Evolutionary conservation across 1,284 basidiomycete species (phyloP), one percentile per base, ranked within the genome.

Genomic region (Pholiota adiposa): DNA sequence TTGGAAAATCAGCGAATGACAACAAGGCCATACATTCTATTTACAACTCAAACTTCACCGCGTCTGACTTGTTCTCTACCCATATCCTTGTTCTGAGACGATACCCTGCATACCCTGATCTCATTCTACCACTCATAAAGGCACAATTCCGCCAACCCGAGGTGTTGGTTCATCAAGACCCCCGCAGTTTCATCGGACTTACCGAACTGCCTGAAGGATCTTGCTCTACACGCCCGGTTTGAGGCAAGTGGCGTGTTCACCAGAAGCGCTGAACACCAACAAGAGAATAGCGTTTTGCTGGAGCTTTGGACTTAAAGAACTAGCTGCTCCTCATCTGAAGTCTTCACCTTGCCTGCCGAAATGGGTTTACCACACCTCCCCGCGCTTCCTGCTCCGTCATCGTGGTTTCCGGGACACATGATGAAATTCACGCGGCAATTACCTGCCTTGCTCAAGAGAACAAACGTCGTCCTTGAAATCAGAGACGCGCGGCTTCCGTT

Each of bases 321-420:
- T 25, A 27, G 54, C 54, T 50, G 19, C 29, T 34, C n/a, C 48
- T 27, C 27, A 34, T 50, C 34, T 21, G 34, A 34, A 46, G 31
- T 49, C 44, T 18, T 29, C 19, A 36, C 46, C 23, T 36, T 14
- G 36, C 18, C 25, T 40, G 18, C 25, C 43, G 54, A 40, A 40
- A 67, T 65, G 65, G 54, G 57, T 44, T 49, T 63, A 63, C 71
- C 75, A 59, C 76, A 78, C 63, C 62, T 66, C n/a, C 89, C 89
- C 63, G 69, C 75, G 54, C 78, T 93, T 43, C 90, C 91, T 51
- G 74, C 78, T 51, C 87, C 94, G n/a, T 91, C 93, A 54, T 96
- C 94, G 78, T 98, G 96, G 96, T 97, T 93, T 75, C 92, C 94
- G 25, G 97, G 97, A 9, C 97, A 99, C 77, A 99, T 98, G 97